Percentiles rank a stretch among this genome's conserved stretches.
Conservation (phyloP, 306 rosid species). For the Castanospermum australe region DNA sequence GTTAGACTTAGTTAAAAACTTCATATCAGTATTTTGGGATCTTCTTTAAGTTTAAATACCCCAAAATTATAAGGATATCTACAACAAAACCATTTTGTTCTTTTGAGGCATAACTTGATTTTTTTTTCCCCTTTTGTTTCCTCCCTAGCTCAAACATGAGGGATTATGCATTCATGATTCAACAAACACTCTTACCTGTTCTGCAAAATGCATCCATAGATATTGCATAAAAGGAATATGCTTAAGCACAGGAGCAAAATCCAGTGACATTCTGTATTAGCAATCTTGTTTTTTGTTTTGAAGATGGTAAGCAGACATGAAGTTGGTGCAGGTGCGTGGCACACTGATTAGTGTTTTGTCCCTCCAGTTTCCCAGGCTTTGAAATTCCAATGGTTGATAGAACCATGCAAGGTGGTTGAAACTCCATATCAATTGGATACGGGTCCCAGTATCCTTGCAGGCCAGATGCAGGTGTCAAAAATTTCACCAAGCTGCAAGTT, state of each 20-base stretch:
- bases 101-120: neutral
- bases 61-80: neutral
- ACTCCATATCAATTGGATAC: conserved; percentile 82
- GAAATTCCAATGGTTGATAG: conserved; percentile 82
- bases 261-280: conserved; percentile 92
- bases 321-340: conserved; percentile 90
- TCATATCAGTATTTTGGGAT: neutral
- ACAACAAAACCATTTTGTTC: neutral
- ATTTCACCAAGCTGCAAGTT: conserved; percentile 66
- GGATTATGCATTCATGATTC: conserved; percentile 1
- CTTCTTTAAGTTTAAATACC: neutral
- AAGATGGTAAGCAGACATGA: conserved; percentile 88
- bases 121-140: neutral
- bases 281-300: conserved; percentile 77
- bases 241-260: conserved; percentile 83
- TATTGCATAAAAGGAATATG: conserved; percentile 75
- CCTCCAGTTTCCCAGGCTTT: conserved; percentile 84
- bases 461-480: conserved; percentile 67
- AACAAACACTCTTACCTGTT: conserved; percentile 58
- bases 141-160: neutral
- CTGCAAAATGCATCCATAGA: conserved; percentile 86
- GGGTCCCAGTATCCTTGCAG: conserved; percentile 86
- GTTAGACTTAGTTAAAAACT: neutral
- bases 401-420: conserved; percentile 78
- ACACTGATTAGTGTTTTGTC: conserved; percentile 72